Percentiles rank a stretch among this genome's conserved stretches.
phyloP scores from a whole-genome alignment of 2,329 filamentous ascomycete species.

The Calonectria honghensis region DNA sequence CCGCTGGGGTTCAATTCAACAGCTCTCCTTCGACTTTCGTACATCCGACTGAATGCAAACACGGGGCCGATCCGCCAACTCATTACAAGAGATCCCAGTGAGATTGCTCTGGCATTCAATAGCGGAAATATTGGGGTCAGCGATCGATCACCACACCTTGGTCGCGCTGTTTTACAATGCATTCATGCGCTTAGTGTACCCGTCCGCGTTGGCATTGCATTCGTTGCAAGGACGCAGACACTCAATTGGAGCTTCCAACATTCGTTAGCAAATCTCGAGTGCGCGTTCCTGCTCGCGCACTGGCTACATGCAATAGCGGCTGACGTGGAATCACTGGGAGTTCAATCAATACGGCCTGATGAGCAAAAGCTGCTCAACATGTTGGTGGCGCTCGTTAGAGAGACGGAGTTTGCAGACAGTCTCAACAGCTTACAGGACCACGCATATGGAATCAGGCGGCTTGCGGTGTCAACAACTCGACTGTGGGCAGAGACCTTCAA shows the following conservation, averaged over 20 bases:
- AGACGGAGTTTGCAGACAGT: conserved; percentile 49
- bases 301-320: conserved; percentile 59
- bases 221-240: conserved; percentile 71
- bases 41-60: conserved; percentile 50
- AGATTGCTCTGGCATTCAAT: conserved; percentile 66
- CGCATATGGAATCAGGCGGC: conserved; percentile 43
- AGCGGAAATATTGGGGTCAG: conserved; percentile 58
- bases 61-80: conserved; percentile 28
- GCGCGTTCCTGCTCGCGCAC: conserved; percentile 66
- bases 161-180: conserved; percentile 71
- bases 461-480: conserved; percentile 49
- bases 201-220: conserved; percentile 71
- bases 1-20: conserved; percentile 70
- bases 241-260: conserved; percentile 75
- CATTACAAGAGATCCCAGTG: conserved; percentile 65
- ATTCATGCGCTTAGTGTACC: conserved; percentile 73
- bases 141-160: conserved; percentile 62
- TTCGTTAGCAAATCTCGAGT: conserved; percentile 71
- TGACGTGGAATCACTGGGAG: conserved; percentile 33
- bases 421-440: conserved; percentile 45
- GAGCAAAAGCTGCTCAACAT: conserved; percentile 51
- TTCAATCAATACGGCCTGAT: conserved; percentile 31
- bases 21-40: conserved; percentile 56
- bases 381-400: conserved; percentile 50
- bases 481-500: conserved; percentile 58